phyloP scores from a whole-genome alignment of 2,329 filamentous ascomycete genomes.

The Monosporascus sp. region DNA sequence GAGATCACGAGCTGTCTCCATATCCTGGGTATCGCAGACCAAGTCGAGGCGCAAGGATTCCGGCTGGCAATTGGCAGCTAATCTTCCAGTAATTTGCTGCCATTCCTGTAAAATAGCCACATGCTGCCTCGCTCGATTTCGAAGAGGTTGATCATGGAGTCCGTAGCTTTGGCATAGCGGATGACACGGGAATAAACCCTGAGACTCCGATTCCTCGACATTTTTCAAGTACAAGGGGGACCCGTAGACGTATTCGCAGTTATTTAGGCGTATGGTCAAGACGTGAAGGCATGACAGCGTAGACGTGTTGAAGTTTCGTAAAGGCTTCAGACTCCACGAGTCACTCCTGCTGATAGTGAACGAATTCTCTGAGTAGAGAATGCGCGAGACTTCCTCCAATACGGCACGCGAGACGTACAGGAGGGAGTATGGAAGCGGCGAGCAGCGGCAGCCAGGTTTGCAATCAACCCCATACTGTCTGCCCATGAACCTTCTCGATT shows the following conservation, averaged over 20 bases:
- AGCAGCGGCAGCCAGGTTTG: neutral
- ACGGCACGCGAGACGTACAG: neutral
- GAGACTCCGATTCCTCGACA: too few species aligned
- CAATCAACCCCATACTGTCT: neutral
- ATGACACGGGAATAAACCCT: too few species aligned
- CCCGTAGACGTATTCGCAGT: neutral
- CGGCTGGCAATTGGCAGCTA: neutral
- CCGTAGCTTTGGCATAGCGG: too few species aligned
- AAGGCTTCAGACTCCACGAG: neutral
- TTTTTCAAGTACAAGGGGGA: too few species aligned
- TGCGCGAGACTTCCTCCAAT: neutral
- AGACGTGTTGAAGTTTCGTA: neutral
- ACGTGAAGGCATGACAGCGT: neutral
- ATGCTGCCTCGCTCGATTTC: too few species aligned
- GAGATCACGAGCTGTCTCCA: neutral
- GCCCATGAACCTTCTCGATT: neutral
- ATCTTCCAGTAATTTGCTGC: neutral
- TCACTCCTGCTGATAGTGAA: conserved; percentile 2
- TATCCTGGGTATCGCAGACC: neutral
- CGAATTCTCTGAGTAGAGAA: neutral
- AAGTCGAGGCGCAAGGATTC: neutral
- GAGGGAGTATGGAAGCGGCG: neutral
- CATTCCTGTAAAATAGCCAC: too few species aligned
- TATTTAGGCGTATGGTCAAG: neutral
- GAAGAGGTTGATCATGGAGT: too few species aligned